A percentile compares a stretch with the other conserved stretches of the same genome.
phyloP scores from a whole-genome alignment of 305 asterid species.

The Solanum chacoense region DNA sequence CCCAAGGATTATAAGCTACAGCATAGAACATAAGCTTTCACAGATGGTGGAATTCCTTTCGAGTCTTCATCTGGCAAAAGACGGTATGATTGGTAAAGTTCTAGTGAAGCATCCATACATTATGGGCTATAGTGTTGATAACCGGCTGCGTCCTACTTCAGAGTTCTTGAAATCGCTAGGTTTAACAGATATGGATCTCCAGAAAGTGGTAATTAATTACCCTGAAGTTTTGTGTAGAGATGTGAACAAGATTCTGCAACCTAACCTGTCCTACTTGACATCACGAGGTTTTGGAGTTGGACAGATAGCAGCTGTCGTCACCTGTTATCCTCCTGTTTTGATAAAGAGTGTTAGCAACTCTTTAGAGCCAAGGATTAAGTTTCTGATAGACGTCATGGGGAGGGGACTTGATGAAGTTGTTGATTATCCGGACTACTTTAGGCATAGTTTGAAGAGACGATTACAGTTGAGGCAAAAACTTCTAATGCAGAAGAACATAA shows the following conservation, averaged over 20 bases:
- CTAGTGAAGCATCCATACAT: slow-evolving; percentile 71
- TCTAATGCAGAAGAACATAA: slow-evolving; percentile 39
- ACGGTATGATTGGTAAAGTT: slow-evolving; percentile 64
- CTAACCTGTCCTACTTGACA: slow-evolving; percentile 49
- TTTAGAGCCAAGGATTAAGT: slow-evolving; percentile 74
- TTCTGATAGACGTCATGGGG: slow-evolving; percentile 75
- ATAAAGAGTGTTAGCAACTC: slow-evolving; percentile 73
- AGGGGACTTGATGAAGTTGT: slow-evolving; percentile 60
- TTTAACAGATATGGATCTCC: slow-evolving; percentile 51
- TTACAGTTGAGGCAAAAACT: slow-evolving; percentile 63
- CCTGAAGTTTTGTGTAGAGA: slow-evolving; percentile 88
- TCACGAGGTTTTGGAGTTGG: slow-evolving; percentile 52
- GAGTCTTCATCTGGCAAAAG: slow-evolving; percentile 51
- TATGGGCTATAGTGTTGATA: slow-evolving; percentile 81
- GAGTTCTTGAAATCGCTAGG: slow-evolving; percentile 74
- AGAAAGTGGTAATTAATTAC: slow-evolving; percentile 45
- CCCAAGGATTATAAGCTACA: slow-evolving; percentile 89
- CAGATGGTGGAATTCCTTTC: slow-evolving; percentile 69
- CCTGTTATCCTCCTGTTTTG: slow-evolving; percentile 79
- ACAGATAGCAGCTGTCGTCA: slow-evolving; percentile 60
- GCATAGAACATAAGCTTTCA: slow-evolving; percentile 81
- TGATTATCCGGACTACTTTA: slow-evolving; percentile 78
- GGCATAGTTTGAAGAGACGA: slow-evolving; percentile 78
- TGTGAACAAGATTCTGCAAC: slow-evolving; percentile 56
- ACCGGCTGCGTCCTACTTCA: slow-evolving; percentile 59